Evolutionary conservation across 2,329 filamentous ascomycete species (phyloP).

Genomic region (Arthrobotrys pseudoclavata): DNA sequence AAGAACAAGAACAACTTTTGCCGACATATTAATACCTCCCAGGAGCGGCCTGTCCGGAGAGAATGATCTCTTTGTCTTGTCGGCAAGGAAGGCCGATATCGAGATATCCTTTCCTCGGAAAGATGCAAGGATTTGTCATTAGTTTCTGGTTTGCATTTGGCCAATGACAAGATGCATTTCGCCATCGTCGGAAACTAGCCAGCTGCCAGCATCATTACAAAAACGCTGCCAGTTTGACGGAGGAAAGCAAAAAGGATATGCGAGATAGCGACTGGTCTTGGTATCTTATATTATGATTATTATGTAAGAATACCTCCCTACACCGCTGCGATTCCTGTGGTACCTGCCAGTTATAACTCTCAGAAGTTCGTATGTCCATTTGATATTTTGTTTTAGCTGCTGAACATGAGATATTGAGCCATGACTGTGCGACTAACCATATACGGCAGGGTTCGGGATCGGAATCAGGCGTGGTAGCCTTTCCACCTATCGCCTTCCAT

Average conservation of each 20-base stretch:
- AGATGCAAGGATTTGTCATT: constrained; percentile 20
- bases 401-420: background rate
- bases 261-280: background rate
- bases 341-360: background rate
- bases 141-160: background rate
- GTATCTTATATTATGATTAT: background rate
- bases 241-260: background rate
- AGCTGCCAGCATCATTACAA: background rate
- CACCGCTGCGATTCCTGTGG: background rate
- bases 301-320: background rate
- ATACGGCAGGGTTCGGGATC: constrained; percentile 24
- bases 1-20: background rate
- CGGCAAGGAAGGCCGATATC: background rate
- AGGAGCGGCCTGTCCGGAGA: background rate
- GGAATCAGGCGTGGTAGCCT: constrained; percentile 6
- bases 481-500: constrained; percentile 17
- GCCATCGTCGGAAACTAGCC: constrained; percentile 19
- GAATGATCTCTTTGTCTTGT: background rate
- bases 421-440: constrained; percentile 30
- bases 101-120: background rate
- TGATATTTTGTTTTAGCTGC: background rate
- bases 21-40: too few relatives aligned
- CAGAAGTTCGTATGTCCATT: background rate
- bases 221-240: background rate
- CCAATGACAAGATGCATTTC: constrained; percentile 17